phyloP scores from a whole-genome alignment of 495 filamentous ascomycete species.

The Aspergillus diversus region DNA sequence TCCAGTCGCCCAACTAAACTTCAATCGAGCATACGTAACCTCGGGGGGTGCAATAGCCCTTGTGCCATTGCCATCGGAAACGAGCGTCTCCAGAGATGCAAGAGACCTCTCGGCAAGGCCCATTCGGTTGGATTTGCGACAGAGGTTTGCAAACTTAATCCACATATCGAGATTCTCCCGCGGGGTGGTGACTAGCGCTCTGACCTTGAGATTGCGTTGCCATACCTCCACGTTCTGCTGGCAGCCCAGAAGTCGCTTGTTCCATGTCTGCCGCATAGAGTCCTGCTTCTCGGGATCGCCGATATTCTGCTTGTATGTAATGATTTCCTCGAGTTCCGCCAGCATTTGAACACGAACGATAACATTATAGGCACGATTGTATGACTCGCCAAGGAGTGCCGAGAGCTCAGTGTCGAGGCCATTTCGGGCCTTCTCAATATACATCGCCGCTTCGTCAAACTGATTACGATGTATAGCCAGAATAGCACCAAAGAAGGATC shows the following conservation, averaged over 20 bases:
- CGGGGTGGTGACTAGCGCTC: conserved; percentile 86
- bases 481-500: conserved; percentile 96
- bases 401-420: conserved; percentile 94
- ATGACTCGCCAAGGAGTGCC: conserved; percentile 92
- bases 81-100: conserved; percentile 71
- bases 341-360: conserved; percentile 98
- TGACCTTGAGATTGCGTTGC: conserved; percentile 96
- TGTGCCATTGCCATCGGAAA: conserved; percentile 56
- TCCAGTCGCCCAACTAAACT: conserved; percentile 88
- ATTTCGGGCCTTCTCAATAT: conserved; percentile 89
- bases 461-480: conserved; percentile 92
- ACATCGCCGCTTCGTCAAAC: conserved; percentile 80
- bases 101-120: conserved; percentile 97
- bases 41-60: conserved; percentile 66
- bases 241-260: conserved; percentile 88
- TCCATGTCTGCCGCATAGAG: conserved; percentile 92
- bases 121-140: conserved; percentile 91
- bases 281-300: conserved; percentile 81
- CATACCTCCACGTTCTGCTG: conserved; percentile 98
- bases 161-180: conserved; percentile 97
- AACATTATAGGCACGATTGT: conserved; percentile 93
- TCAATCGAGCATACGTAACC: conserved; percentile 88
- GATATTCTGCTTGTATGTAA: conserved; percentile 88
- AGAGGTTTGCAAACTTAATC: conserved; percentile 98
- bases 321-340: conserved; percentile 96